These are phyloP conservation scores for Cyanodermella asteris DNA, from an alignment of 2,329 filamentous ascomycete species.

Conservation along the genomic window DNA sequence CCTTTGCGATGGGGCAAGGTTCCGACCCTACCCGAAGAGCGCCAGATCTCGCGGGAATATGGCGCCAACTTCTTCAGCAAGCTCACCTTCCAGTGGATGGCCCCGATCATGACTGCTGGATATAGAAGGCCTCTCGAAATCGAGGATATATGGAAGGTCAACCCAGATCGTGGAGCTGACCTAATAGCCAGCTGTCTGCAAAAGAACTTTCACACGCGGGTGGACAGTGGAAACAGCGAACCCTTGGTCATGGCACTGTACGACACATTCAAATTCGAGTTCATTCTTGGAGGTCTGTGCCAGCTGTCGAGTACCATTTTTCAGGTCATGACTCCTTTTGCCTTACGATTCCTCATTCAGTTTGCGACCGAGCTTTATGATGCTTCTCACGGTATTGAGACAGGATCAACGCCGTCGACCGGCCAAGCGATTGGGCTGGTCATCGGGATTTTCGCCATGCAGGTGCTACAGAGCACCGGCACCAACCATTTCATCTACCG, in stretches of 20 bases:
- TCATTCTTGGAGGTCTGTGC: slow-evolving; percentile 62
- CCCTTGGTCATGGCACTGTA: slow-evolving; percentile 63
- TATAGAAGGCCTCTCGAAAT: slow-evolving; percentile 66
- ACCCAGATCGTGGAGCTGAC: slow-evolving; percentile 54
- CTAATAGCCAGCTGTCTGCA: slow-evolving; percentile 45
- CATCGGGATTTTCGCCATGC: slow-evolving; percentile 67
- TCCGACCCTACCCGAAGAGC: slow-evolving; percentile 33
- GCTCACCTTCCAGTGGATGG: slow-evolving; percentile 78
- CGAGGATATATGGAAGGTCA: slow-evolving; percentile 76
- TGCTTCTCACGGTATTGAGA: slow-evolving; percentile 30
- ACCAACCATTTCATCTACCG: slow-evolving; percentile 85
- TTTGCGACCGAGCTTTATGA: slow-evolving; percentile 64
- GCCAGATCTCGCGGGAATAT: slow-evolving; percentile 43
- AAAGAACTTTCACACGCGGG: slow-evolving; percentile 45
- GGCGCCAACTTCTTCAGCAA: slow-evolving; percentile 51
- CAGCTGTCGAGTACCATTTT: slow-evolving; percentile 48
- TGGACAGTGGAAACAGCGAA: slow-evolving; percentile 44
- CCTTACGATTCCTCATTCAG: slow-evolving; percentile 63
- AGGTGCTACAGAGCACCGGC: slow-evolving; percentile 56
- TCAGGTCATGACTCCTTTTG: slow-evolving; percentile 67
- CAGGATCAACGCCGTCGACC: slow-evolving; percentile 37
- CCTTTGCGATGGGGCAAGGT: slow-evolving; percentile 23
- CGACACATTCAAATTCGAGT: slow-evolving; percentile 68
- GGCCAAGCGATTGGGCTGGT: slow-evolving; percentile 62
- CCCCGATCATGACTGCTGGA: slow-evolving; percentile 63